Evolutionary conservation across 768 basidiomycete species (phyloP).

Genomic region (Amylocystis lapponica): DNA sequence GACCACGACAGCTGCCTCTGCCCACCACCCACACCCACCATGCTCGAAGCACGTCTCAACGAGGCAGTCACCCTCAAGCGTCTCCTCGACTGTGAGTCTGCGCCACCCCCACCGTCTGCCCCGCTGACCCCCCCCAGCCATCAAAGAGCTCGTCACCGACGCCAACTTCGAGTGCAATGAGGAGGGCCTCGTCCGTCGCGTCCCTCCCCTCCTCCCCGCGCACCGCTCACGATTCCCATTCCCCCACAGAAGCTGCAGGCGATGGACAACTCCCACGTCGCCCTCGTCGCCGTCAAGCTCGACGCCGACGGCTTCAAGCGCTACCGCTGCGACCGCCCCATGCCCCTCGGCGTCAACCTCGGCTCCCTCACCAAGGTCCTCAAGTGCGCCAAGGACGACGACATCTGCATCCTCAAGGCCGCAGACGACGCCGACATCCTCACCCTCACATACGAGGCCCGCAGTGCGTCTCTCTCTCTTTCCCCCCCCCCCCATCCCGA

Average conservation of each 20-base stretch:
- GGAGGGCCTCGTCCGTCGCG: constrained; percentile 71
- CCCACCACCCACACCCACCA: constrained; percentile 24
- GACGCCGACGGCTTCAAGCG: constrained; percentile 72
- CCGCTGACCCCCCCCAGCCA: constrained; percentile 44
- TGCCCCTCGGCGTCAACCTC: constrained; percentile 87
- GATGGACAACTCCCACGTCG: constrained; percentile 99
- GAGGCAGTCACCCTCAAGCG: constrained; percentile 90
- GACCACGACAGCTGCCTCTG: constrained; percentile 13
- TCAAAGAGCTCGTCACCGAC: constrained; percentile 97
- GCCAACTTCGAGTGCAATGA: constrained; percentile 98
- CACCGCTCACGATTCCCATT: background rate
- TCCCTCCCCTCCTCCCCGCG: background rate
- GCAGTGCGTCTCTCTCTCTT: constrained; percentile 47
- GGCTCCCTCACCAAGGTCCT: constrained; percentile 89
- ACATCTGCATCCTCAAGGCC: constrained; percentile 86
- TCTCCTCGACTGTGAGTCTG: constrained; percentile 76
- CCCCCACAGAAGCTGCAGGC: constrained; percentile 73
- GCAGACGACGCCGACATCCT: constrained; percentile 86
- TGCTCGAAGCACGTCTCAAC: constrained; percentile 89
- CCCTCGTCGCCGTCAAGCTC: constrained; percentile 86
- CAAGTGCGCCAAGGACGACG: constrained; percentile 96
- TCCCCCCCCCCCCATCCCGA: background rate
- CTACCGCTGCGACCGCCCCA: constrained; percentile 93
- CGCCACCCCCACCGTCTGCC: background rate
- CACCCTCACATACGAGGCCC: constrained; percentile 85